A percentile compares a stretch with the other conserved stretches of the same genome.
Conservation (phyloP, 495 filamentous ascomycete genomes). For the Penicillium crystallinum region DNA sequence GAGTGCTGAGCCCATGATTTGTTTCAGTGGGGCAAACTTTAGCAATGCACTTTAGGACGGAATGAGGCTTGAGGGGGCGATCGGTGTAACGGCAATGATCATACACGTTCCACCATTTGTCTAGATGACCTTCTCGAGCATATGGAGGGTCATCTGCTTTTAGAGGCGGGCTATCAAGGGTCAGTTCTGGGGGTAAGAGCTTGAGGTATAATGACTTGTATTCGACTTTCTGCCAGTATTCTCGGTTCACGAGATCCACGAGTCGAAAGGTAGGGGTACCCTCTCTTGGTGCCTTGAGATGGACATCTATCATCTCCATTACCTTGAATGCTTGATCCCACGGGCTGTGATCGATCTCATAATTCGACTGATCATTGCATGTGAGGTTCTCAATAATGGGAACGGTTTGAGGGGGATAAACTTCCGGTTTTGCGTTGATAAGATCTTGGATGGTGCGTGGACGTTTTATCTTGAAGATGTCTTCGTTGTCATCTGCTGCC, state of each 20-base stretch:
- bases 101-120: not conserved
- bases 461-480: not conserved
- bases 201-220: too few relatives aligned
- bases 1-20: not conserved
- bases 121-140: not conserved
- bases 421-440: not conserved
- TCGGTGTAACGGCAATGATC: not conserved
- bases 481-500: not conserved
- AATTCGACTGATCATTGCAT: not conserved
- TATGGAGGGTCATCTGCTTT: not conserved
- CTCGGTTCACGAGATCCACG: not conserved
- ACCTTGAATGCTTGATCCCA: not conserved
- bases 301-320: not conserved
- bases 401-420: not conserved
- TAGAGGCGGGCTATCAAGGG: not conserved
- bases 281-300: too few relatives aligned
- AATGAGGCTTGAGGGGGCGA: not conserved
- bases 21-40: not conserved
- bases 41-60: not conserved
- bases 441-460: not conserved
- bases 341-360: not conserved
- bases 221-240: not conserved
- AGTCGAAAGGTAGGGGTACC: not conserved
- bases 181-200: too few relatives aligned
- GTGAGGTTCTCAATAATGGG: not conserved